Evolutionary conservation across 352 stramenopile species (phyloP).

Genomic region (Peronospora belbahrii): DNA sequence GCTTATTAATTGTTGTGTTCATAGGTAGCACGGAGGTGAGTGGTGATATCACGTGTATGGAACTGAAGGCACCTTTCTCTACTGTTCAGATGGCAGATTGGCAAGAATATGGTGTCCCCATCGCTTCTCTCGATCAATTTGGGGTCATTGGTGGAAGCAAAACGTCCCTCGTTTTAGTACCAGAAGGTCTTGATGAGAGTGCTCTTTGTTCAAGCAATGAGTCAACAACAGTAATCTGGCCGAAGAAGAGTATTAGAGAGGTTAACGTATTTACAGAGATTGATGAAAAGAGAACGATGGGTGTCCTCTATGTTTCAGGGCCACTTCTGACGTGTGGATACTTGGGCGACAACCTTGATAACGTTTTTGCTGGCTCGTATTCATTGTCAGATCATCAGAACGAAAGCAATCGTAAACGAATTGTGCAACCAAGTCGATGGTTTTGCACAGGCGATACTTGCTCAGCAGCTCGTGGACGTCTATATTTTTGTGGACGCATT

Average conservation of each 20-base stretch:
- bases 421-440: constrained; percentile 5
- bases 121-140: constrained; percentile 18
- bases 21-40: constrained; percentile 59
- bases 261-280: not conserved
- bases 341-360: constrained; percentile 1
- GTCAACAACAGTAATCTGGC: constrained; percentile 10
- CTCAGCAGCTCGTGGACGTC: constrained; percentile 14
- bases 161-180: constrained; percentile 23
- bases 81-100: constrained; percentile 15
- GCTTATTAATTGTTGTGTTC: constrained; percentile 1
- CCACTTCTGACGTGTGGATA: constrained; percentile 31
- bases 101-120: constrained; percentile 35
- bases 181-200: not conserved
- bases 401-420: not conserved
- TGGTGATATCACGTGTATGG: constrained; percentile 45
- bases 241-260: not conserved
- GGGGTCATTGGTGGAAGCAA: constrained; percentile 20
- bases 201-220: not conserved
- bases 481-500: constrained; percentile 39
- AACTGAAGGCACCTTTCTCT: constrained; percentile 22
- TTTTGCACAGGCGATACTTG: constrained; percentile 45
- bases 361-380: constrained; percentile 3
- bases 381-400: not conserved
- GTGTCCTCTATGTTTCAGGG: constrained; percentile 35
- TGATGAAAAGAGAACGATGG: not conserved